Base-by-base conservation (phyloP, 371 early-diverging fungal genomes). In the Conidiobolus coronatus region DNA sequence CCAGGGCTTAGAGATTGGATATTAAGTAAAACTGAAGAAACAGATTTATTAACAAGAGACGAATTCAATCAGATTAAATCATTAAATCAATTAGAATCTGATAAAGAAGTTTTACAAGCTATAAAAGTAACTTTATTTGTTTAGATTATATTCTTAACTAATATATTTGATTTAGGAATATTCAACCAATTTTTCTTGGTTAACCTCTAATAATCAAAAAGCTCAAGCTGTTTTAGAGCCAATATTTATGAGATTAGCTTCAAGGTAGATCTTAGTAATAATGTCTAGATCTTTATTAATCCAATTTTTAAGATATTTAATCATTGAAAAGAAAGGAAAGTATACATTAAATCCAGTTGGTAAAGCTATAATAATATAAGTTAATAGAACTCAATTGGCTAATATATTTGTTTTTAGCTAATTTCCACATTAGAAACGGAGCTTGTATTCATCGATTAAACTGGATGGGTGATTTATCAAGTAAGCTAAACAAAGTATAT, bases 351-450 rank as follows among this genome's bases (percentile, higher is more conserved):
- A 87, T 57, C 86, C 87, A 0, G 90, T 86, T 24, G 75, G 67
- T 64, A 58, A 51, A 62, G 55, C n/a, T n/a, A n/a, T n/a, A n/a
- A 37, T 38, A 22, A 35, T 4, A 15, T 15, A 23, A 17, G n/a
- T 43, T 20, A 34, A 19, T 1, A 22, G 2, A 8, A 19, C n/a
- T 43, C n/a, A 5, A 29, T 29, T 5, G 3, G 9, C 9, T 29
- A 29, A 29, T 5, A 29, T 9, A 29, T 5, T 29, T 9, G 29
- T 5, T 5, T 29, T 29, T 29, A 56, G 78, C 81, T 19, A 84
- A 86, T 57, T 89, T 89, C 52, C 90, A 89, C 51, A 56, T 87
- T 40, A 73, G 86, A 21, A 89, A 89, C 55, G 90, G 90, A 7
- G 87, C 88, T 0, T 75, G 77, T 48, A 70, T 81, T 5, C 73